Conservation (phyloP, 2,329 filamentous ascomycete genomes). For the Apiospora sp. region DNA sequence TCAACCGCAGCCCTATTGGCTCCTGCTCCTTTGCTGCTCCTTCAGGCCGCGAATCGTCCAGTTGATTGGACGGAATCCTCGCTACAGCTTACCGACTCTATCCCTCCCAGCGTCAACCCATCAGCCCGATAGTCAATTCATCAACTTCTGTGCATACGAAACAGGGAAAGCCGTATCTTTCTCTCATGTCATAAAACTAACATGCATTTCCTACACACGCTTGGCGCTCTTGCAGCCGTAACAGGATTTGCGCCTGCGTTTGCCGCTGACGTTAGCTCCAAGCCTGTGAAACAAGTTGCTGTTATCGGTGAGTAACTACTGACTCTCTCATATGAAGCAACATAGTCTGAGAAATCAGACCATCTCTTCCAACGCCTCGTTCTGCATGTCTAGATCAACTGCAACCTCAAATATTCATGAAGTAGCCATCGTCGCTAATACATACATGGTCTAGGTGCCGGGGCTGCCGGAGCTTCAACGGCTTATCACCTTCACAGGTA, state of each 20-base stretch:
- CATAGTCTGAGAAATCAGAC: not conserved
- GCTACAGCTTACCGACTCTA: not conserved
- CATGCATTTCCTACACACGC: not conserved
- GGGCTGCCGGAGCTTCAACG: slow-evolving; percentile 84
- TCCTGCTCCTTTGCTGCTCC: not conserved
- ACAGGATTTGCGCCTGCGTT: slow-evolving; percentile 9
- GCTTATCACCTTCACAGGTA: slow-evolving; percentile 84
- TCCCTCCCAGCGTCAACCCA: slow-evolving; percentile 5
- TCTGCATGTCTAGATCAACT: not conserved
- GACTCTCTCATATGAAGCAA: not conserved
- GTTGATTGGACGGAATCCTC: slow-evolving; percentile 4
- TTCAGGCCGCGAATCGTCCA: not conserved
- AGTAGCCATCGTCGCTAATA: not conserved
- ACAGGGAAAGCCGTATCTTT: not conserved
- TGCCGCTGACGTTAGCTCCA: not conserved
- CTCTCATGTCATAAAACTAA: not conserved
- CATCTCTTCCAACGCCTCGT: not conserved
- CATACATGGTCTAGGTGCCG: slow-evolving; percentile 71
- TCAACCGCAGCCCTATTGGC: not conserved
- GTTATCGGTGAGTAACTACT: slow-evolving; percentile 56
- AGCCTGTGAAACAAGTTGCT: slow-evolving; percentile 30
- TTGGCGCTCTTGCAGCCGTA: not conserved
- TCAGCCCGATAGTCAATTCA: not conserved
- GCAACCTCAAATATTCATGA: not conserved
- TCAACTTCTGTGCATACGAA: not conserved